These are phyloP conservation scores for Leishmania martiniquensis DNA, from an alignment of 208 protist genomes.

Conservation along the genomic window DNA sequence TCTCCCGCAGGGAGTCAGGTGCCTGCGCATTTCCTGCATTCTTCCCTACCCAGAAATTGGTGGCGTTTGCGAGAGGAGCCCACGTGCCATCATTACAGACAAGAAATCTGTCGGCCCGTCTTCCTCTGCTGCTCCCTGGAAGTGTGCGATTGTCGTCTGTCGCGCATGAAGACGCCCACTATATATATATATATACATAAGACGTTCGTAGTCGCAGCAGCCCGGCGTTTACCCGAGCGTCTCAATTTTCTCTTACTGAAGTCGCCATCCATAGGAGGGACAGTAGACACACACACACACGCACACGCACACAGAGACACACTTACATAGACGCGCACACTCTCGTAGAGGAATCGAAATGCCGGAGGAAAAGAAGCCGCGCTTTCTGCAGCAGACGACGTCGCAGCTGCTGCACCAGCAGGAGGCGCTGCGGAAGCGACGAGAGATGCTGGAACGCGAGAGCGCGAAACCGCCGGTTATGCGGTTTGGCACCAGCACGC, in stretches of 20 bases:
- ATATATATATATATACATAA: no score
- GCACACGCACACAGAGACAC: neutral
- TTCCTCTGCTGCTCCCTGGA: no score
- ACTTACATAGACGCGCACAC: no score
- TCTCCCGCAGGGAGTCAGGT: neutral
- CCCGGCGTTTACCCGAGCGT: neutral
- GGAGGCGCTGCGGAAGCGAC: slow-evolving; percentile 62
- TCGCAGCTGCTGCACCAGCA: slow-evolving; percentile 72
- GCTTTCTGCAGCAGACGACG: slow-evolving; percentile 69
- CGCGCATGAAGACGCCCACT: no score
- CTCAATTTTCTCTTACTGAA: neutral
- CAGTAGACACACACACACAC: neutral
- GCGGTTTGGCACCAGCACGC: slow-evolving; percentile 55
- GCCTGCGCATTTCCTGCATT: neutral
- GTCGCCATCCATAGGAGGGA: neutral
- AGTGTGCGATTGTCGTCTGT: neutral
- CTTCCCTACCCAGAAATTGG: neutral
- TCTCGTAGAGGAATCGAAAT: slow-evolving; percentile 8
- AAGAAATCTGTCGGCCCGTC: neutral
- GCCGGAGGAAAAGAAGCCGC: slow-evolving; percentile 36
- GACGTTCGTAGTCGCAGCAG: neutral
- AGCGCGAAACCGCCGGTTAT: slow-evolving; percentile 50
- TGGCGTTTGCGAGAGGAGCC: neutral
- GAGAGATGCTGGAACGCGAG: slow-evolving; percentile 55
- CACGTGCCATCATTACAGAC: neutral